Evolutionary conservation across 2,329 filamentous ascomycete species (phyloP), one percentile per base, ranked within the genome.

Genomic region (Fusarium citri): DNA sequence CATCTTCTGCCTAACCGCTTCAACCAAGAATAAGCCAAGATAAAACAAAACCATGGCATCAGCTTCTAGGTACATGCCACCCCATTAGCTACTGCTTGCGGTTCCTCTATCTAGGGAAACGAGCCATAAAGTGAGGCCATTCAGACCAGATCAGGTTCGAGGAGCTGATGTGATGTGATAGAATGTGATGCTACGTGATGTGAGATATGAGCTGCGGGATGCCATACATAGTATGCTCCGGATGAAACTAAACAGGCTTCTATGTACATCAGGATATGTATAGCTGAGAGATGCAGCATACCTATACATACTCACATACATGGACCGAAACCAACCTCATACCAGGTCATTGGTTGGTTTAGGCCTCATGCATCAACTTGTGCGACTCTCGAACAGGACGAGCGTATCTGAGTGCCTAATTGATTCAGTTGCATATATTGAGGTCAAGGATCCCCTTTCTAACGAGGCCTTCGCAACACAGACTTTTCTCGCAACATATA

Each of bases 391-490:
- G 40, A 61, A 41, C 59, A 57, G 55, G 43, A 48, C 56, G 48
- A 55, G 43, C 34, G 53, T 66, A 47, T 50, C 34, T 46, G 45
- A 58, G 43, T 66, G 42, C 63, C 68, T 50, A 64, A 65, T 63
- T 55, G 51, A 55, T 41, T 59, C 67, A 53, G 65, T 43, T 66
- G 68, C 67, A 61, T 66, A 64, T 46, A 53, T 62, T 50, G 59
- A 66, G 30, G 40, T 54, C 59, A 71, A 37, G 60, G 60, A 63
- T 60, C 42, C 64, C 54, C 48, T 55, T 55, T 69, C 42, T 53
- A 63, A 60, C 46, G 47, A 51, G 59, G 62, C 51, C 72, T 71
- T 74, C 66, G 74, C 68, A 74, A 73, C 59, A 59, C 68, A 61
- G 64, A 41, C 61, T 41, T 55, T 58, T 66, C 68, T 66, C 70